Conservation (phyloP, 768 basidiomycete species). For the Psilocybe tampanensis region DNA sequence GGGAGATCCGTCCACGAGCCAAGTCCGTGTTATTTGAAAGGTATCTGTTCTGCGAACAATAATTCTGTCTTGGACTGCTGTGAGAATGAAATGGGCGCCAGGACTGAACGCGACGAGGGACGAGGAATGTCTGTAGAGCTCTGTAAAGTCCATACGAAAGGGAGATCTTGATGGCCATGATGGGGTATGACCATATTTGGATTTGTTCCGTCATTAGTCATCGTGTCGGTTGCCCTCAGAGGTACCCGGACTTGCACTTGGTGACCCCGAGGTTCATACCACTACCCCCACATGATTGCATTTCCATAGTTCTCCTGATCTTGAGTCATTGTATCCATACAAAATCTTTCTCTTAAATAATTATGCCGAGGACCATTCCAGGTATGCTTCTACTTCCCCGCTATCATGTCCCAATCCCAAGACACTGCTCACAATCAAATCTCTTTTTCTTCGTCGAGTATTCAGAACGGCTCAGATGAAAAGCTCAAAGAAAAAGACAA, state of each 20-base stretch:
- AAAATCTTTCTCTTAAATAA: neutral
- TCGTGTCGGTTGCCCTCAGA: neutral
- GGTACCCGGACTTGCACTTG: constrained; percentile 7
- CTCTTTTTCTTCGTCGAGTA: constrained; percentile 19
- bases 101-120: constrained; percentile 82
- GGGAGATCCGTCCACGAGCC: constrained; percentile 62
- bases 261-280: neutral
- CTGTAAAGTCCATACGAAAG: constrained; percentile 77
- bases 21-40: constrained; percentile 81
- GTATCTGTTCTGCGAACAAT: constrained; percentile 85
- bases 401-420: neutral
- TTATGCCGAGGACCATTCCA: neutral
- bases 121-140: constrained; percentile 75
- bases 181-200: neutral
- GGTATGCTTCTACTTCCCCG: neutral
- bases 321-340: neutral
- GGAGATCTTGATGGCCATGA: neutral
- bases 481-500: constrained; percentile 5
- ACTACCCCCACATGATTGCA: neutral
- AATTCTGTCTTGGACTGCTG: constrained; percentile 75
- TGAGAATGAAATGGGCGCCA: constrained; percentile 85
- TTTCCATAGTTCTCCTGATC: neutral
- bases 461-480: constrained; percentile 5
- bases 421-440: constrained; percentile 5
- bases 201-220: neutral